phyloP scores from a whole-genome alignment of 768 basidiomycete genomes.

The Termitomyces sp. region DNA sequence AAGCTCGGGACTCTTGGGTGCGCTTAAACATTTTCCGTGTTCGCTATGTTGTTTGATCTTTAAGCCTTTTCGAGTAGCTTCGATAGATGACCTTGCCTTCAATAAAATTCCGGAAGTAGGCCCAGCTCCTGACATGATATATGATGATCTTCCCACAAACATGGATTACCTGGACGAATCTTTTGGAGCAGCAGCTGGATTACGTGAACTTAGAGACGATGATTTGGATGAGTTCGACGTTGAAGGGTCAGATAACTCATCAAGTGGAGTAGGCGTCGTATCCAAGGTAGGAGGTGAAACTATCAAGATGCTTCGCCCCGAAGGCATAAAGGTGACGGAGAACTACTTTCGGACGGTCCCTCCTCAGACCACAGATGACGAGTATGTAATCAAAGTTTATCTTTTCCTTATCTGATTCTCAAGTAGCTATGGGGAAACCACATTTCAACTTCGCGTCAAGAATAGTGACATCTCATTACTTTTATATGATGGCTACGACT shows the following conservation, averaged over 20 bases:
- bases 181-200: constrained; percentile 72
- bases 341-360: constrained; percentile 68
- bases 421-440: constrained; percentile 40
- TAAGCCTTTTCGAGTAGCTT: constrained; percentile 35
- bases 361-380: constrained; percentile 40
- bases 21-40: neutral
- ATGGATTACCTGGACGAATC: constrained; percentile 82
- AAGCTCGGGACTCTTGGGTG: constrained; percentile 32
- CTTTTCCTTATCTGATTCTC: neutral
- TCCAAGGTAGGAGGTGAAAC: constrained; percentile 81
- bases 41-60: neutral
- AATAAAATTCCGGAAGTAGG: constrained; percentile 69
- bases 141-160: constrained; percentile 88
- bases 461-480: constrained; percentile 62
- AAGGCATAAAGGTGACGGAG: constrained; percentile 65
- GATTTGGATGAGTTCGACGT: constrained; percentile 64
- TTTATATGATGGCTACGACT: constrained; percentile 95
- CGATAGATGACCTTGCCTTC: constrained; percentile 83
- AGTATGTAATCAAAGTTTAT: constrained; percentile 32
- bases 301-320: constrained; percentile 64
- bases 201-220: constrained; percentile 68
- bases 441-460: constrained; percentile 48
- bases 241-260: constrained; percentile 23
- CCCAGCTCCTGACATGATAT: constrained; percentile 80
- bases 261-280: constrained; percentile 36